A percentile compares a stretch with the other conserved stretches of the same genome.
Conservation (phyloP, 129 eudicot genomes). For the Flaveria linearis region DNA sequence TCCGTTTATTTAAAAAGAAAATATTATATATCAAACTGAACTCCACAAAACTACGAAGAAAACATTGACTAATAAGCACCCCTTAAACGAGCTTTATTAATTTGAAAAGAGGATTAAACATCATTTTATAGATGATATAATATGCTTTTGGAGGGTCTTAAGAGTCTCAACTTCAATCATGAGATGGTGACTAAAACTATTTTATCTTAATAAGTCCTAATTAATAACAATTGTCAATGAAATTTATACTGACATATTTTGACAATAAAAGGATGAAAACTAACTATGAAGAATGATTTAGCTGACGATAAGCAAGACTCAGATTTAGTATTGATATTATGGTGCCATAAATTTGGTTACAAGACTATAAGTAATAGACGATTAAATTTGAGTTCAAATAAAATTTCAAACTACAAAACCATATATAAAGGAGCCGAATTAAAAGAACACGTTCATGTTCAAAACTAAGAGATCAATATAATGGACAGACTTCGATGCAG, state of each 20-base stretch:
- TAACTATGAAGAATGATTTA: not conserved
- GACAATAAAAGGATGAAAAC: not conserved
- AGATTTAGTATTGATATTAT: too few relatives aligned
- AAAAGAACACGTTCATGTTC: too few relatives aligned
- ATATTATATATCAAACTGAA: conserved; percentile 17
- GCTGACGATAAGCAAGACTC: not conserved
- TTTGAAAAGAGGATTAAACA: not conserved
- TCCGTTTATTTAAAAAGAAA: not conserved
- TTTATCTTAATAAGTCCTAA: not conserved
- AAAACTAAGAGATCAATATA: too few relatives aligned
- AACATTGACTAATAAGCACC: conserved; percentile 19
- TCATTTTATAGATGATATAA: conserved; percentile 13
- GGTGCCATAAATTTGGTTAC: too few relatives aligned
- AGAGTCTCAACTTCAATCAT: conserved; percentile 22
- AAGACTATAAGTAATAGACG: too few relatives aligned
- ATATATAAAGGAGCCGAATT: too few relatives aligned
- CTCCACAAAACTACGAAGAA: not conserved
- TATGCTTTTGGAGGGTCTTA: conserved; percentile 23
- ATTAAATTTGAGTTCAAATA: too few relatives aligned
- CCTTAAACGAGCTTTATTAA: conserved; percentile 19
- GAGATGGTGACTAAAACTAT: conserved; percentile 18
- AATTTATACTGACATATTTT: not conserved
- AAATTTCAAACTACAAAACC: too few relatives aligned
- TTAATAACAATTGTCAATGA: not conserved
- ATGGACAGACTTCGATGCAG: too few relatives aligned